Evolutionary conservation across 2,329 filamentous ascomycete species (phyloP).

Genomic region (Calonectria multiphialidica): DNA sequence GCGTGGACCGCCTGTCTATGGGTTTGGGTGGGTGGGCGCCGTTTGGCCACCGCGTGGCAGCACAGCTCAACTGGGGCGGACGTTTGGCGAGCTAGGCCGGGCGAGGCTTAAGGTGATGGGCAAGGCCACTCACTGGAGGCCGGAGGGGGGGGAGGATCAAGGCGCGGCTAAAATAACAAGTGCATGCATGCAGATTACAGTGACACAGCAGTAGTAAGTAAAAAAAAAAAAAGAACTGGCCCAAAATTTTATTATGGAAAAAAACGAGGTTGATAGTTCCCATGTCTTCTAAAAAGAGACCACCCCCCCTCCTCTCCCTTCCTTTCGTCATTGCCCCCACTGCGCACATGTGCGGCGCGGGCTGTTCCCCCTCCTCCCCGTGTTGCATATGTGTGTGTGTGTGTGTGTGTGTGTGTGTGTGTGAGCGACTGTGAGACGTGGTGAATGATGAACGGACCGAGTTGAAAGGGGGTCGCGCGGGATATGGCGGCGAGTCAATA

Average conservation of each 20-base stretch:
- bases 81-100: background rate
- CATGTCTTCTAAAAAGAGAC: background rate
- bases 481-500: background rate
- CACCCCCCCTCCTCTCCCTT: no score
- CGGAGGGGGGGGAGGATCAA: background rate
- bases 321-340: no score
- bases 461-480: background rate
- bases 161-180: constrained; percentile 9
- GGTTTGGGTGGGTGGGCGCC: background rate
- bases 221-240: no score
- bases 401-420: background rate
- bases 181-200: constrained; percentile 3
- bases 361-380: background rate
- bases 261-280: background rate
- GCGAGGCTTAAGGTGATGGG: constrained; percentile 1
- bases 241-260: no score
- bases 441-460: background rate
- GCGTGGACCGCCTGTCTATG: background rate
- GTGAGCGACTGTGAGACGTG: background rate
- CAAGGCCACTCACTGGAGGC: background rate
- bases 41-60: constrained; percentile 9
- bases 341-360: background rate
- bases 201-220: background rate
- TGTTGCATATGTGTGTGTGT: background rate
- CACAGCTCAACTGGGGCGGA: background rate